Base-by-base conservation (phyloP, 2,329 filamentous ascomycete species). In the Rutstroemia sp. region DNA sequence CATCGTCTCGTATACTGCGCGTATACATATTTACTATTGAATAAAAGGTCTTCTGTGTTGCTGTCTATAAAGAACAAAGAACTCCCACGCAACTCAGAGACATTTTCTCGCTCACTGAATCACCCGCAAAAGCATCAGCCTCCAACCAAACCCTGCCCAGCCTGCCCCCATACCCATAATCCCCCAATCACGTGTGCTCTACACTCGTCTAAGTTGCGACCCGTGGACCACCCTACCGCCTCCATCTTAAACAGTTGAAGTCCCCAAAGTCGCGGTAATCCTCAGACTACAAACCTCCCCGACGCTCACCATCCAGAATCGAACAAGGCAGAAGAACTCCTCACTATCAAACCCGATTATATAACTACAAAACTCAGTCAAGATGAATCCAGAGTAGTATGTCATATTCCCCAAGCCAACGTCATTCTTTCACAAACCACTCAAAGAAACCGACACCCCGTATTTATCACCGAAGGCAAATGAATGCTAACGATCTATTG, bases 321-420 rank as follows among this genome's bases (percentile, higher is more conserved):
- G 18, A 16, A 47, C 44, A 27, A 47, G 10, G 21, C 18, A 21
- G 10, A 44, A 44, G 12, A 44, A 19, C 2, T 10, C 18, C 18
- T 49, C 49, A 51, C 57, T 61, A 49, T 56, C 56, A 59, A 37
- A 48, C 42, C 30, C 41, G 23, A 44, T 56, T 54, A 19, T 52
- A 47, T 18, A 42, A 48, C 23, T 42, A 39, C 42, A 53, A 49
- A 16, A 47, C 16, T 5, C 25, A n/a, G 21, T 54, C 80, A 89
- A 69, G 72, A 94, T 94, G 89, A 94, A 94, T 81, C 89, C 89
- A 73, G 89, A 94, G 89, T 94, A 82, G 89, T 94, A 85, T 72
- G 88, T 85, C 52, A 48, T 51, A 42, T 42, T 39, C 44, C 14
- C 51, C 30, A 50, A 48, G 38, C 38, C 45, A 54, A 57, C 37